Evolutionary conservation across 2,329 filamentous ascomycete species (phyloP), one percentile per base, ranked within the genome.

Genomic region (Clarireedia hainanense): DNA sequence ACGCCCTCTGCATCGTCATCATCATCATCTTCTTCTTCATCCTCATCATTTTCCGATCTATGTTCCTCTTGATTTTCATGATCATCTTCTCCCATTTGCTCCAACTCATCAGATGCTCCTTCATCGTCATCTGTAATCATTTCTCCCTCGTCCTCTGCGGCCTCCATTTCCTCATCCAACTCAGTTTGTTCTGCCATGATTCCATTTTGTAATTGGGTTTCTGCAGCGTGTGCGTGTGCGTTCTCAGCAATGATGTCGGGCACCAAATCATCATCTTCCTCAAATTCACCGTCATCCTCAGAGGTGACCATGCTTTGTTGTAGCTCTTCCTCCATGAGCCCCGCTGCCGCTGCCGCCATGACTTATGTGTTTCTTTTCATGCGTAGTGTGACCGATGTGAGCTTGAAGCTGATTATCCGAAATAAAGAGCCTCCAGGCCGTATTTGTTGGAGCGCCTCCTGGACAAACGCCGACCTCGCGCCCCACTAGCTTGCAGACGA

Each of bases 11-110:
- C 66, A 62, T 71, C 69, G 45, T 67, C 70, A 42, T 69, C 68
- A 42, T 69, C 68, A 56, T 76, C 76, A 2, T 70, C 72, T 17
- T 71, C 17, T 56, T 74, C 74, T 26, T 69, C 70, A 52, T 73
- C 71, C 7, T 66, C 69, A 47, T 73, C 71, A 47, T 70, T 70
- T 56, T 71, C 70, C n/a, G 71, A 70, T 14, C 68, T 68, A 4
- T 75, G 76, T 6, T 75, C 66, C 30, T 64, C 56, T 39, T 67
- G 60, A 42, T 66, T 70, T 43, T 72, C 72, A 47, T 65, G 72
- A 52, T 71, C 76, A 47, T 72, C 70, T 47, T 71, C 76, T 47
- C 72, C 70, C 27, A 63, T 66, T 51, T 74, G 69, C 45, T 71
- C 66, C 45, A 34, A 17, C 20, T 14, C 39, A 42, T 42, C 67